phyloP scores from a whole-genome alignment of 495 filamentous ascomycete species.

The Arthonia radiata region DNA sequence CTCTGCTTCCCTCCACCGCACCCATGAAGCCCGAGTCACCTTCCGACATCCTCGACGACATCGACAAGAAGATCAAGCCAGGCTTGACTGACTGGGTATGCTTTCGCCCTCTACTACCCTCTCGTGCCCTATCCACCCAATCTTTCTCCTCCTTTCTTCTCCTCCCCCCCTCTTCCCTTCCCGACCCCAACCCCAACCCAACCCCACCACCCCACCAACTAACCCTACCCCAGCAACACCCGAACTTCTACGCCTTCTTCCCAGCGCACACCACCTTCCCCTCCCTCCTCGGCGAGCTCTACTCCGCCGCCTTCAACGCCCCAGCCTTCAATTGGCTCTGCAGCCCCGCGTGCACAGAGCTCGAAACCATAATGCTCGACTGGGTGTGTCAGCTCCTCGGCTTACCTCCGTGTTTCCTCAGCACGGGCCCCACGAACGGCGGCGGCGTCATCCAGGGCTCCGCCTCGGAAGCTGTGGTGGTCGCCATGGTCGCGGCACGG shows the following conservation, averaged over 20 bases:
- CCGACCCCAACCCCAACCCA: neutral
- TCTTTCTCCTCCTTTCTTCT: neutral
- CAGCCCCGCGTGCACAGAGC: conserved; percentile 79
- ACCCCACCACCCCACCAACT: neutral
- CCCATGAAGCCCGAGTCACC: conserved; percentile 56
- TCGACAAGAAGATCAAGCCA: conserved; percentile 73
- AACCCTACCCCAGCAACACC: conserved; percentile 30
- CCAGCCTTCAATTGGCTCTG: conserved; percentile 97
- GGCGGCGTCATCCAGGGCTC: conserved; percentile 91
- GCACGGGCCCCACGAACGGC: conserved; percentile 42
- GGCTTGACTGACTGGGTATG: conserved; percentile 69
- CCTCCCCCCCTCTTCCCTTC: neutral
- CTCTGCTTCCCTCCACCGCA: conserved; percentile 47
- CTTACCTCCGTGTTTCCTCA: conserved; percentile 54
- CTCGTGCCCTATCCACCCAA: neutral
- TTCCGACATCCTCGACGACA: conserved; percentile 59
- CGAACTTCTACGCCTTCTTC: conserved; percentile 94
- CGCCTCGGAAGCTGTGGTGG: conserved; percentile 71
- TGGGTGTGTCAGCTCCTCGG: conserved; percentile 59
- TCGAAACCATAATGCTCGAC: conserved; percentile 85
- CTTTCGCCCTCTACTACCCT: neutral
- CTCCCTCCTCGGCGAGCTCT: conserved; percentile 79
- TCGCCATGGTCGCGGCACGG: conserved; percentile 67
- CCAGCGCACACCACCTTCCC: conserved; percentile 65
- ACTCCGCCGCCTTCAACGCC: conserved; percentile 63